Base-by-base conservation (phyloP, 257 asterid species). In the Przewalskia tangutica region DNA sequence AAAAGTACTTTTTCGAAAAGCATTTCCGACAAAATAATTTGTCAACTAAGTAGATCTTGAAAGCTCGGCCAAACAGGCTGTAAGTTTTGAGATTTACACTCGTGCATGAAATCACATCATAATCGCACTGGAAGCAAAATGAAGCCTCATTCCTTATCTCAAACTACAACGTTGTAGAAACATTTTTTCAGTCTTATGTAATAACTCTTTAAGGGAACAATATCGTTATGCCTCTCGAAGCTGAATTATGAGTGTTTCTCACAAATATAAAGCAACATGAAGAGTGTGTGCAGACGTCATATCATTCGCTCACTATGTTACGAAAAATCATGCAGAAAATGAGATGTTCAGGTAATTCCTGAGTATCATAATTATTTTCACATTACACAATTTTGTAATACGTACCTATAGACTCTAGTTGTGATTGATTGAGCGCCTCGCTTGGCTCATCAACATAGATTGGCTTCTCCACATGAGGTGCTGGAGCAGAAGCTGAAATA, bases 361-460 rank as follows among this genome's bases (percentile, higher is more conserved):
- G 7, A 59, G 66, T 18, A 60, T 23, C 53, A 40, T 17, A 36
- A 38, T 38, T 7, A 42, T 38, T 8, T 68, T 70, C 42, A 48
- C 77, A 71, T 8, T 0, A 46, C 18, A 48, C 42, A 48, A 48
- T 7, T 73, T 73, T 23, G 60, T 0, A 0, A 32, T 27, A 81
- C 60, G 32, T 87, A 95, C 97, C 98, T 81, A 93, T 60, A 82
- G 93, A 85, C 83, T 88, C 91, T 36, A 95, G 90, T 66, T 91
- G 97, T 7, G 36, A 32, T 63, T 89, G 92, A 86, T 88, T 91
- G 85, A 95, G 86, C 84, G 89, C 88, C 88, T 91, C 91, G 4
- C 89, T 85, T 64, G 86, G 88, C 44, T 92, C 89, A 18, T 89
- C 89, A 59, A 93, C 87, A 77, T 80, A 88, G 85, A 82, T 83